Conservation (phyloP, 495 filamentous ascomycete species). For the Penicillium verhagenii region DNA sequence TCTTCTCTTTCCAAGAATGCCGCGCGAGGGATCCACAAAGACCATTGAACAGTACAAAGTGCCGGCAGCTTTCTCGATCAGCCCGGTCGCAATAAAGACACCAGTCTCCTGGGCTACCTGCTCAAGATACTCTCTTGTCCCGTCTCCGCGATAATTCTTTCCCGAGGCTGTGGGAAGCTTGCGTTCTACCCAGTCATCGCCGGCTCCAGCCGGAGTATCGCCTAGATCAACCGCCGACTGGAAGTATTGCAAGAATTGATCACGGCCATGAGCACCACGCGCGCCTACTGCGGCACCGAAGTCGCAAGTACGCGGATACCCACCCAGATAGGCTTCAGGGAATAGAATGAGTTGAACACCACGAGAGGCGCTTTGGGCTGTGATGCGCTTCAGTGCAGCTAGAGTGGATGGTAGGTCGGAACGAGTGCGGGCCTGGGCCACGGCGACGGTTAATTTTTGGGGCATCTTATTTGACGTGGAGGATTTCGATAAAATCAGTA, state of each 20-base stretch:
- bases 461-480: slow-evolving; percentile 28
- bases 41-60: slow-evolving; percentile 82
- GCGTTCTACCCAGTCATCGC: slow-evolving; percentile 68
- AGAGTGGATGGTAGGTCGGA: slow-evolving; percentile 65
- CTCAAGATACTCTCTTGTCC: slow-evolving; percentile 80
- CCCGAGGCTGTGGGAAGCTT: slow-evolving; percentile 53
- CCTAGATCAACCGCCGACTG: slow-evolving; percentile 77
- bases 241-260: slow-evolving; percentile 85
- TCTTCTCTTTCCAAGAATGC: slow-evolving; percentile 79
- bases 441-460: slow-evolving; percentile 64
- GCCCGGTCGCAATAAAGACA: slow-evolving; percentile 75
- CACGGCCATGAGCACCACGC: slow-evolving; percentile 66
- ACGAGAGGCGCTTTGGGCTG: slow-evolving; percentile 37
- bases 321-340: slow-evolving; percentile 90
- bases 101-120: slow-evolving; percentile 68
- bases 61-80: slow-evolving; percentile 78
- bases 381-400: slow-evolving; percentile 56
- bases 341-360: slow-evolving; percentile 78
- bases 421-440: slow-evolving; percentile 60
- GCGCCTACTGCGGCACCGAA: slow-evolving; percentile 76
- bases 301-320: slow-evolving; percentile 80
- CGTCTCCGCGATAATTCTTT: slow-evolving; percentile 66
- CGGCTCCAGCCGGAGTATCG: slow-evolving; percentile 74
- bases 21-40: slow-evolving; percentile 74
- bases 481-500: not conserved